These are phyloP conservation scores for Hyaloscypha bicolor DNA, from an alignment of 495 filamentous ascomycete genomes.

Conservation along the genomic window DNA sequence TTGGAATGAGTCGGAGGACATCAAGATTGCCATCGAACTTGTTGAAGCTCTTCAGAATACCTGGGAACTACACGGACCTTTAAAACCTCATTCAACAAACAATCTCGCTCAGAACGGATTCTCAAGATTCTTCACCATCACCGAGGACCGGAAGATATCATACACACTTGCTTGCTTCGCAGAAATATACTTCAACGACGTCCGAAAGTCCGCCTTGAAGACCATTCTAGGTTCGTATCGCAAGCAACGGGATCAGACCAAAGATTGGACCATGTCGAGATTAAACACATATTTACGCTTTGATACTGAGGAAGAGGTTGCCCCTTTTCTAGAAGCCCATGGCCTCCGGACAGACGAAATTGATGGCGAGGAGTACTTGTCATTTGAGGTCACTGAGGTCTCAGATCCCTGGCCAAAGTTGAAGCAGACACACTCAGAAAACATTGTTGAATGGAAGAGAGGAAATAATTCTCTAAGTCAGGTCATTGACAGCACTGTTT, in stretches of 20 bases:
- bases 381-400: slow-evolving; percentile 35
- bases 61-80: slow-evolving; percentile 63
- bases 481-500: slow-evolving; percentile 50
- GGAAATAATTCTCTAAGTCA: slow-evolving; percentile 41
- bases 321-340: slow-evolving; percentile 69
- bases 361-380: slow-evolving; percentile 53
- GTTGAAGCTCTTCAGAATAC: slow-evolving; percentile 57
- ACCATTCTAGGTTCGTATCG: slow-evolving; percentile 63
- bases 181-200: slow-evolving; percentile 82
- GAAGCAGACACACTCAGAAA: slow-evolving; percentile 44
- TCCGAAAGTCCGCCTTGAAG: slow-evolving; percentile 77
- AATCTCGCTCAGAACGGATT: slow-evolving; percentile 64
- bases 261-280: slow-evolving; percentile 73
- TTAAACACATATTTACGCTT: slow-evolving; percentile 70
- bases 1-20: slow-evolving; percentile 62
- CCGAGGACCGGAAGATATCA: slow-evolving; percentile 69
- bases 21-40: slow-evolving; percentile 45
- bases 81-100: slow-evolving; percentile 53
- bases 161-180: slow-evolving; percentile 95
- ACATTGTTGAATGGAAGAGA: slow-evolving; percentile 53
- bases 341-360: slow-evolving; percentile 62
- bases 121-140: slow-evolving; percentile 71
- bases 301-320: slow-evolving; percentile 70
- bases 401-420: slow-evolving; percentile 42
- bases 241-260: slow-evolving; percentile 64